phyloP scores from a whole-genome alignment of 768 basidiomycete species.

The Cyclocybe aegerita region DNA sequence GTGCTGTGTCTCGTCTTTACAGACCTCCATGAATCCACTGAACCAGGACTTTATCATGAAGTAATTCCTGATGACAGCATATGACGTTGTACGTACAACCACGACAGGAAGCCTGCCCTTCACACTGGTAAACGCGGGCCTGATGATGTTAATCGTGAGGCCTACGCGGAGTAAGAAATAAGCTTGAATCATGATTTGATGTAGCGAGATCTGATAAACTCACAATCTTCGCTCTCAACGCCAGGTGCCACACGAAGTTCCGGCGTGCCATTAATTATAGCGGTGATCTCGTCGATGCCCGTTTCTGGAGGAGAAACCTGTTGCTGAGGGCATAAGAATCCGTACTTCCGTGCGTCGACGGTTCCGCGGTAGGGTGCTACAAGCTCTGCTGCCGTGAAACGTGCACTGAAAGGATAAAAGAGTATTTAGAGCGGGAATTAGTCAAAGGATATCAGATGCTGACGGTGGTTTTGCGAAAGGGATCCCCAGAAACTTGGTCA shows the following conservation, averaged over 20 bases:
- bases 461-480: conserved; percentile 55
- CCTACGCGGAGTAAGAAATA: conserved; percentile 23
- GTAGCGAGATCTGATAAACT: conserved; percentile 8
- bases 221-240: conserved; percentile 44
- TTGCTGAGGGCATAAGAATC: conserved; percentile 50
- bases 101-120: conserved; percentile 48
- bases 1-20: not conserved
- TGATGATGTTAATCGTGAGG: conserved; percentile 50
- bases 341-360: conserved; percentile 37
- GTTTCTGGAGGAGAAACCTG: conserved; percentile 27
- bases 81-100: conserved; percentile 37
- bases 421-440: not conserved
- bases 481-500: conserved; percentile 47
- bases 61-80: not conserved
- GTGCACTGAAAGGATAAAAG: conserved; percentile 26
- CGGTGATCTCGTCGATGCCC: conserved; percentile 26
- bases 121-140: conserved; percentile 36
- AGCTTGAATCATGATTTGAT: not conserved
- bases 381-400: conserved; percentile 41
- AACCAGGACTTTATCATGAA: not conserved
- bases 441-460: conserved; percentile 13
- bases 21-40: conserved; percentile 51
- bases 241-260: conserved; percentile 27
- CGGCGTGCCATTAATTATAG: conserved; percentile 27
- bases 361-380: conserved; percentile 33